A percentile compares a stretch with the other conserved stretches of the same genome.
These are phyloP conservation scores for Blastobotrys muscicola DNA, from an alignment of 805 yeast genomes.

Conservation along the genomic window DNA sequence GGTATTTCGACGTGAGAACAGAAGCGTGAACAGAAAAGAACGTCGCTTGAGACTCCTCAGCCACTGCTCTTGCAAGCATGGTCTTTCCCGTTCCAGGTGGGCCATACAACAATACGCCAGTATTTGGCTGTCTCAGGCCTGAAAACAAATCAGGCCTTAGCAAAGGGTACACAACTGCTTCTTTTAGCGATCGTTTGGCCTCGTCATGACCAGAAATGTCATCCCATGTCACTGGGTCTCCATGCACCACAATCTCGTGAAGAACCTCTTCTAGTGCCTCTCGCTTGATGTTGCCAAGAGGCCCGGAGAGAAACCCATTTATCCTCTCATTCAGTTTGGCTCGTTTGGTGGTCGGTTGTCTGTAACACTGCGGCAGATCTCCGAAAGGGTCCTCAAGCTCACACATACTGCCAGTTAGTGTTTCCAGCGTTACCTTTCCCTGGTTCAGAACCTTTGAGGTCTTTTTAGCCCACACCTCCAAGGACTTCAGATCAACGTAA, in stretches of 20 bases:
- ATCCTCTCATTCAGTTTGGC: too few species aligned
- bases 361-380: too few species aligned
- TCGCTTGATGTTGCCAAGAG: too few species aligned
- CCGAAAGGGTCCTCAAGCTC: too few species aligned
- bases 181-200: conserved; percentile 82
- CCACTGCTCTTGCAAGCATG: conserved; percentile 94
- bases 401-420: too few species aligned
- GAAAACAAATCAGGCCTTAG: conserved; percentile 85
- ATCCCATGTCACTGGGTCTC: conserved; percentile 89
- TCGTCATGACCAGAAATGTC: conserved; percentile 86
- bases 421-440: too few species aligned
- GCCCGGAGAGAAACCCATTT: too few species aligned
- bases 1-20: conserved; percentile 68
- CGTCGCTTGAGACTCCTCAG: conserved; percentile 87
- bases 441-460: too few species aligned
- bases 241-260: conserved; percentile 78
- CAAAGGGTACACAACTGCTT: conserved; percentile 93
- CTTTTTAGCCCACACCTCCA: too few species aligned
- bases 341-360: too few species aligned
- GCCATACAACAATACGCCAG: conserved; percentile 94
- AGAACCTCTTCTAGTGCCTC: conserved; percentile 47
- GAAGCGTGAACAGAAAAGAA: conserved; percentile 89
- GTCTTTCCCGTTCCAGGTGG: conserved; percentile 99
- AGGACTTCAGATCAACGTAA: too few species aligned
- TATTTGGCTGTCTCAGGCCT: conserved; percentile 86